Conservation (phyloP, 208 protist species). For the Hexamita inflata region DNA sequence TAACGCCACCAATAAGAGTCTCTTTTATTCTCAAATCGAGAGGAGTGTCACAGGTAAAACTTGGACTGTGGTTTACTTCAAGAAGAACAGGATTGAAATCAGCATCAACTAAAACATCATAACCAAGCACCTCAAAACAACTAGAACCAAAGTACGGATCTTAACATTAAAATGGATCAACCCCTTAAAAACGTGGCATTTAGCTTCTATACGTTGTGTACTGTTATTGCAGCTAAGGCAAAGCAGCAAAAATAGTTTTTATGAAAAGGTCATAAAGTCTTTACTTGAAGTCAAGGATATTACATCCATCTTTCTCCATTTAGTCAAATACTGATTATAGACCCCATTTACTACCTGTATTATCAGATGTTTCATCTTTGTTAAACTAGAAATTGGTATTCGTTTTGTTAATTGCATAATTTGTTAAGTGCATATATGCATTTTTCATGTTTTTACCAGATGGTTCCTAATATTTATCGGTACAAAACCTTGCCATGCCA, state of each 20-base stretch:
- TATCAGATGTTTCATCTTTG: conserved; percentile 52
- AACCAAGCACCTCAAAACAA: conserved; percentile 43
- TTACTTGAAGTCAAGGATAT: conserved; percentile 16
- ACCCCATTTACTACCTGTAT: conserved; percentile 67
- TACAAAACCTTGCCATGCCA: conserved; percentile 74
- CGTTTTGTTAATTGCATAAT: conserved; percentile 83
- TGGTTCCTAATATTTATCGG: conserved; percentile 64
- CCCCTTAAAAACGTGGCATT: neutral
- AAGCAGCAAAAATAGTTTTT: conserved; percentile 35
- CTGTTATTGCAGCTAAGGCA: conserved; percentile 13
- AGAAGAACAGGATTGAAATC: conserved; percentile 38
- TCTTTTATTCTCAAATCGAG: conserved; percentile 34
- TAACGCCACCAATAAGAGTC: neutral
- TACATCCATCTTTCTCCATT: conserved; percentile 45
- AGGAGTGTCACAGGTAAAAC: conserved; percentile 39
- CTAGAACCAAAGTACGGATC: conserved; percentile 16
- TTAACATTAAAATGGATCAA: neutral
- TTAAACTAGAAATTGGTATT: conserved; percentile 68
- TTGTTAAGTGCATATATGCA: conserved; percentile 78
- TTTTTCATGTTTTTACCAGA: conserved; percentile 60
- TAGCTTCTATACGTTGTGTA: conserved; percentile 41
- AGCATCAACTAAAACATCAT: conserved; percentile 45
- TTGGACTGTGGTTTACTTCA: conserved; percentile 47
- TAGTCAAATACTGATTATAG: conserved; percentile 66
- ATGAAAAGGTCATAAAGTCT: conserved; percentile 36